Evolutionary conservation across 2,329 filamentous ascomycete genomes (phyloP).

Genomic region (Fusarium annulatum): DNA sequence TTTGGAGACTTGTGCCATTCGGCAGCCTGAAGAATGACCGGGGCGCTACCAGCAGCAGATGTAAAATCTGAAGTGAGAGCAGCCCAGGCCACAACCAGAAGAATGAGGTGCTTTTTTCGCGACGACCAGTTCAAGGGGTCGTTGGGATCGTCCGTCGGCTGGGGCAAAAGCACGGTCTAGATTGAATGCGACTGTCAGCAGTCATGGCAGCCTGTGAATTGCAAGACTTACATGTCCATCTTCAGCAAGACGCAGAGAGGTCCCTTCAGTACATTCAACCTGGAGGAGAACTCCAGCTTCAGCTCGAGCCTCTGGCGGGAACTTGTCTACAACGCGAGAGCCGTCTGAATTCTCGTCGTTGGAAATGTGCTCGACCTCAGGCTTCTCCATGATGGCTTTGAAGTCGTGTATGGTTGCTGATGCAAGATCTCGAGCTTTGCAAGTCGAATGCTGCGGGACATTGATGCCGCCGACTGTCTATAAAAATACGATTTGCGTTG

Average conservation of each 20-base stretch:
- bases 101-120: slow-evolving; percentile 35
- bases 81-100: slow-evolving; percentile 29
- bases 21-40: slow-evolving; percentile 29
- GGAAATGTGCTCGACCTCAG: slow-evolving; percentile 31
- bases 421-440: neutral
- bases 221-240: slow-evolving; percentile 29
- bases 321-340: neutral
- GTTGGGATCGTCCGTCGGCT: slow-evolving; percentile 23
- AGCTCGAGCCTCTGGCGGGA: slow-evolving; percentile 22
- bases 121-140: slow-evolving; percentile 39
- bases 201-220: neutral
- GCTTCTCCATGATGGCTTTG: slow-evolving; percentile 22
- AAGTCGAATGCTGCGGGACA: neutral
- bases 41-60: slow-evolving; percentile 31
- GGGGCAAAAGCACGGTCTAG: slow-evolving; percentile 34
- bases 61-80: slow-evolving; percentile 36
- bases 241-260: slow-evolving; percentile 25
- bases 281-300: slow-evolving; percentile 29
- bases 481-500: slow-evolving; percentile 12
- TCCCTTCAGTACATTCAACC: neutral
- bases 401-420: neutral
- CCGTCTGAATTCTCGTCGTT: slow-evolving; percentile 13
- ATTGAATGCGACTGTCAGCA: neutral
- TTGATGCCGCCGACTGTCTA: neutral
- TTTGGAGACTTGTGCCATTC: slow-evolving; percentile 23